Evolutionary conservation across 257 asterid species (phyloP), one percentile per base, ranked within the genome.

Genomic region (Solanum clarkiae): DNA sequence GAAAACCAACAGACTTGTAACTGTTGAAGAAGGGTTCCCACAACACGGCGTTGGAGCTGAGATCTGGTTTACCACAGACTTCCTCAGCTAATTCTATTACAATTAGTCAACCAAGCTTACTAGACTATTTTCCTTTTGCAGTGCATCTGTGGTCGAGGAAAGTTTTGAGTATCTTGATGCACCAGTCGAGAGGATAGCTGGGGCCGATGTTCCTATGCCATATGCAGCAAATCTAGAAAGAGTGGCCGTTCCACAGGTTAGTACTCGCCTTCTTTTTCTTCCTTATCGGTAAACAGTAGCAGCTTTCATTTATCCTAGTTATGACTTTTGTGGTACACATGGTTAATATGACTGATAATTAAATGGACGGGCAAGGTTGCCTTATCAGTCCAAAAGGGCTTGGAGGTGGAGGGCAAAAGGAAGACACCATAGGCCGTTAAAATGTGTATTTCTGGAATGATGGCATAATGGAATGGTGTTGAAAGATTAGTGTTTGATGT

Each of bases 31-130:
- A 92, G 99, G 97, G 63, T 91, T 94, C 85, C 95, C 99, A 74
- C 99, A 93, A 83, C 98, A 95, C 36, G 98, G 97, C 3, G 94
- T 95, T 62, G 96, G 97, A 54, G 98, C 98, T 82, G 98, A 95
- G 91, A 95, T 94, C 88, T 93, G 98, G 98, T 89, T 91, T 84
- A 22, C 70, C 15, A 75, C 81, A 14, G 20, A 66, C 85, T 56
- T 57, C 22, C 84, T 55, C 20, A 65, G 53, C 57, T 65, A 15
- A 82, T 13, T 49, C 80, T 49, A 65, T 77, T 84, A 24, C 75
- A 22, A 72, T 87, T 20, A 49, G n/a, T 18, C 24, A 14, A 4
- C 36, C 40, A 22, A 74, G 14, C 45, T 68, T 45, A 72, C 57
- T 8, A 44, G 57, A 72, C 40, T 72, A 45, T 44, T 44, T 72